Conservation (phyloP, 1,284 basidiomycete genomes). For the Abortiporus biennis region DNA sequence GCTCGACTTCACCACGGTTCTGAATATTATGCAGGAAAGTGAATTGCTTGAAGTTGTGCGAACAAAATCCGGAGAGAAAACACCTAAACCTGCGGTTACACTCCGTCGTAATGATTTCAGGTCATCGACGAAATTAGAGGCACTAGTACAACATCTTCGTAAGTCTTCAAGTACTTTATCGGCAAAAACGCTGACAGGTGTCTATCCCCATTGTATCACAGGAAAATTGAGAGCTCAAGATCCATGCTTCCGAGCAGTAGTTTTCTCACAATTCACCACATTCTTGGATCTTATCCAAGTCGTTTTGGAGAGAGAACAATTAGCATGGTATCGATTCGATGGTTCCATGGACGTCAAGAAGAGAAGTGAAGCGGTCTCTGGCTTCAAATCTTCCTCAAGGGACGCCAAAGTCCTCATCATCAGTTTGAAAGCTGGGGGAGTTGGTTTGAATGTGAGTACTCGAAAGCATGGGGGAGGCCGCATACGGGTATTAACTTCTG, state of each 20-base stretch:
- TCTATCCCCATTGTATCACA: constrained; percentile 25
- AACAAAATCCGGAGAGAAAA: constrained; percentile 25
- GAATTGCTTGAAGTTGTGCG: constrained; percentile 64
- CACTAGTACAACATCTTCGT: constrained; percentile 66
- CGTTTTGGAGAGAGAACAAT: constrained; percentile 68
- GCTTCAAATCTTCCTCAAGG: constrained; percentile 62
- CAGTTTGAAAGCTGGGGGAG: constrained; percentile 91
- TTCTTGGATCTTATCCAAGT: constrained; percentile 81
- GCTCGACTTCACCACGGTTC: neutral
- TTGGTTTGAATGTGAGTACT: constrained; percentile 71
- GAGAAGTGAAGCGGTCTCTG: constrained; percentile 68
- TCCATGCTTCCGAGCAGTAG: constrained; percentile 77
- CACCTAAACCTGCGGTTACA: constrained; percentile 39
- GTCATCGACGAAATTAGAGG: constrained; percentile 84
- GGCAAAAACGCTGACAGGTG: neutral
- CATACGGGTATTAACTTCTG: neutral
- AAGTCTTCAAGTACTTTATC: constrained; percentile 21
- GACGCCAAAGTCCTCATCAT: constrained; percentile 81
- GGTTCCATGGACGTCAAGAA: constrained; percentile 90
- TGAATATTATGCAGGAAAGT: constrained; percentile 33
- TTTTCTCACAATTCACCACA: constrained; percentile 85
- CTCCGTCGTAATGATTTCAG: constrained; percentile 79
- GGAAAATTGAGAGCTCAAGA: constrained; percentile 64
- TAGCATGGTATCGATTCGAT: constrained; percentile 84
- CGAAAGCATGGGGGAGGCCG: too few species aligned